Conservation (phyloP, 2,329 filamentous ascomycete genomes). For the Fusarium begoniae region DNA sequence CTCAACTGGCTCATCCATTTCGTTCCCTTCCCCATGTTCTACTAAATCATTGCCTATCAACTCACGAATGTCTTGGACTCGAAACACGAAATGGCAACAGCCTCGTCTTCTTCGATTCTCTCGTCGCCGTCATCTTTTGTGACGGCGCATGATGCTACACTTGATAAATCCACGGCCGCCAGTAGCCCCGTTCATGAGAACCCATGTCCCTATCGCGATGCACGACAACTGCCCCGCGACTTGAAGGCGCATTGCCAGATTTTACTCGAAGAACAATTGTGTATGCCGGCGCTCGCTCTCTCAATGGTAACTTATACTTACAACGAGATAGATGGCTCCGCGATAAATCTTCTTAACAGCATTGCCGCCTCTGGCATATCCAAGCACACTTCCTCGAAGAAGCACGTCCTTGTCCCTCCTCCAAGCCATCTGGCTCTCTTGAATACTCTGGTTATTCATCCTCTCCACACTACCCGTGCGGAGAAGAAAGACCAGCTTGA, state of each 20-base stretch:
- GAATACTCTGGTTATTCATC: slow-evolving; percentile 85
- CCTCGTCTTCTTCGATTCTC: slow-evolving; percentile 32
- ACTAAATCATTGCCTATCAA: background rate
- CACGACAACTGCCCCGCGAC: slow-evolving; percentile 67
- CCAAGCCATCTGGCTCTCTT: slow-evolving; percentile 79
- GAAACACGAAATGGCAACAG: slow-evolving; percentile 34
- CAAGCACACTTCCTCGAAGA: slow-evolving; percentile 37
- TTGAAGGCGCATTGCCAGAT: slow-evolving; percentile 74
- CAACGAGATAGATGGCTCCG: slow-evolving; percentile 46
- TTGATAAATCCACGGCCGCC: slow-evolving; percentile 47
- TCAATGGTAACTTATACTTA: background rate
- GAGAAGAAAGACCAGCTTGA: slow-evolving; percentile 67
- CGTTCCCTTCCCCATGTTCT: background rate
- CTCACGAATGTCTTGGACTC: slow-evolving; percentile 23
- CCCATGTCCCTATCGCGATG: slow-evolving; percentile 59
- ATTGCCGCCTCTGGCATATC: slow-evolving; percentile 65
- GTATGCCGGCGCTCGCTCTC: slow-evolving; percentile 51
- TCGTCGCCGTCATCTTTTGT: slow-evolving; percentile 50
- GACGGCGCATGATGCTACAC: slow-evolving; percentile 45
- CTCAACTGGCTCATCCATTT: background rate
- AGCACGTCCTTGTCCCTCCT: slow-evolving; percentile 71
- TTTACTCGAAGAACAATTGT: slow-evolving; percentile 79
- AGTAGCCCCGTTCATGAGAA: slow-evolving; percentile 47
- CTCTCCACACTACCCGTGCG: slow-evolving; percentile 78
- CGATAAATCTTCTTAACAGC: slow-evolving; percentile 71